These are phyloP conservation scores for Coemansia asiatica DNA, from an alignment of 192 early-diverging fungal genomes.

Conservation along the genomic window DNA sequence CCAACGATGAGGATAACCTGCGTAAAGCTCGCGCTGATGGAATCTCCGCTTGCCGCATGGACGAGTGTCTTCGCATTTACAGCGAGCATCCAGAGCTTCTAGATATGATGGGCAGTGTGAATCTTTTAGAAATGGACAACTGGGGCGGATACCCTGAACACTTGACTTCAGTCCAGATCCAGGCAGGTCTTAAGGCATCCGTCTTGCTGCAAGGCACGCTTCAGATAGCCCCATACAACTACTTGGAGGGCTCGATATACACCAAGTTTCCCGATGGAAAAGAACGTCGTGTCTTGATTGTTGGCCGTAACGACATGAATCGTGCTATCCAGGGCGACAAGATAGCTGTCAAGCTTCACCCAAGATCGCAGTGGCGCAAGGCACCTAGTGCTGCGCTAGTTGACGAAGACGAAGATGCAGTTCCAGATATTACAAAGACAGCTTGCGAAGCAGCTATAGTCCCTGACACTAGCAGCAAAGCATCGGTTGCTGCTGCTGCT, in stretches of 20 bases:
- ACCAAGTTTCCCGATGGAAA: slow-evolving; percentile 71
- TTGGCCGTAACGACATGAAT: slow-evolving; percentile 84
- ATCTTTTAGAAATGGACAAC: slow-evolving; percentile 35
- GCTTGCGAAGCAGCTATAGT: slow-evolving; percentile 16
- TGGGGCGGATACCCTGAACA: slow-evolving; percentile 67
- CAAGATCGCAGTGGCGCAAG: slow-evolving; percentile 81
- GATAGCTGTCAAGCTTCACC: slow-evolving; percentile 84
- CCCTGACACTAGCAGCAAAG: slow-evolving; percentile 16
- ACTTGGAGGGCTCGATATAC: slow-evolving; percentile 79
- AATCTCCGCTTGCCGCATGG: slow-evolving; percentile 71
- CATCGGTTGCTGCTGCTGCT: background rate
- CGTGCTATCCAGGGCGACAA: slow-evolving; percentile 90
- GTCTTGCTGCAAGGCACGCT: slow-evolving; percentile 80
- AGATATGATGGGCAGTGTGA: slow-evolving; percentile 79
- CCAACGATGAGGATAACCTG: slow-evolving; percentile 89
- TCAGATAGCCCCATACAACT: slow-evolving; percentile 83
- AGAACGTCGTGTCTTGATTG: slow-evolving; percentile 71
- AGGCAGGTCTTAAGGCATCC: slow-evolving; percentile 81
- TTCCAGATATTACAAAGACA: slow-evolving; percentile 26
- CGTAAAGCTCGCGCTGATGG: slow-evolving; percentile 64
- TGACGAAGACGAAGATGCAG: slow-evolving; percentile 67
- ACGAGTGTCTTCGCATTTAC: slow-evolving; percentile 73
- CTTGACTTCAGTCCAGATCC: slow-evolving; percentile 70
- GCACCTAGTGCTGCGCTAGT: slow-evolving; percentile 69
- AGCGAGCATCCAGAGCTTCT: slow-evolving; percentile 81